A percentile compares a stretch with the other conserved stretches of the same genome.
These are phyloP conservation scores for Lactarius evosmus DNA, from an alignment of 768 basidiomycete species.

Conservation along the genomic window DNA sequence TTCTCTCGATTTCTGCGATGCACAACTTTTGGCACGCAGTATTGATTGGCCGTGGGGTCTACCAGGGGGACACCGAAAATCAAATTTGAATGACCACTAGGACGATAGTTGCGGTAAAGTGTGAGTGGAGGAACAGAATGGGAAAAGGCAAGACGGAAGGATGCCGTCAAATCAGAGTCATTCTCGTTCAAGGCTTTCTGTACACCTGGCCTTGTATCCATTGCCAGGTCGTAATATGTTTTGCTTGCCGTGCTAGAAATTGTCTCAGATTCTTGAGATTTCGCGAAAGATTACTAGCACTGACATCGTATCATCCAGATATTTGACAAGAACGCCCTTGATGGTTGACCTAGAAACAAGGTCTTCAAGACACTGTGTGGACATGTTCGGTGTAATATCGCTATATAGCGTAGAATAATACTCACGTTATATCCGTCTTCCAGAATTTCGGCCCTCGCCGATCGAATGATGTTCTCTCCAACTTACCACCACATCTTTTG, in stretches of 20 bases:
- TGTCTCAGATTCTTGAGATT: slow-evolving; percentile 1
- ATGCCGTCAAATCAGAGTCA: slow-evolving; percentile 49
- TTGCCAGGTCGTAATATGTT: slow-evolving; percentile 71
- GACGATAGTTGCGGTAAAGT: slow-evolving; percentile 70
- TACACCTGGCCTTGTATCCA: slow-evolving; percentile 58
- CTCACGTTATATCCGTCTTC: slow-evolving; percentile 76
- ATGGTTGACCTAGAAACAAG: slow-evolving; percentile 65
- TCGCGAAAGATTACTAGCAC: slow-evolving; percentile 29
- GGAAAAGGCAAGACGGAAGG: slow-evolving; percentile 59
- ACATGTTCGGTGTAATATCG: neutral
- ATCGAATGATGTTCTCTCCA: slow-evolving; percentile 84
- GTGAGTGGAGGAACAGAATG: slow-evolving; percentile 66
- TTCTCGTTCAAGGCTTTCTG: slow-evolving; percentile 69
- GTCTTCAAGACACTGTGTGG: slow-evolving; percentile 68
- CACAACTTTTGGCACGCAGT: slow-evolving; percentile 78
- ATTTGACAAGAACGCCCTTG: slow-evolving; percentile 62
- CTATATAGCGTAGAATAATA: slow-evolving; percentile 2
- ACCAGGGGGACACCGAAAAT: slow-evolving; percentile 87
- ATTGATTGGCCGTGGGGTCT: slow-evolving; percentile 83
- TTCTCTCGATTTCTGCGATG: slow-evolving; percentile 75
- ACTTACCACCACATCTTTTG: too few species aligned
- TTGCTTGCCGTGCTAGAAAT: slow-evolving; percentile 64
- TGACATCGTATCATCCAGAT: slow-evolving; percentile 77
- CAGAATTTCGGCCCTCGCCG: slow-evolving; percentile 76
- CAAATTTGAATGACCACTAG: slow-evolving; percentile 82